A percentile compares a stretch with the other conserved stretches of the same genome.
Evolutionary conservation across 768 basidiomycete species (phyloP).

Genomic region (Chalciporus sphaerocephalus): DNA sequence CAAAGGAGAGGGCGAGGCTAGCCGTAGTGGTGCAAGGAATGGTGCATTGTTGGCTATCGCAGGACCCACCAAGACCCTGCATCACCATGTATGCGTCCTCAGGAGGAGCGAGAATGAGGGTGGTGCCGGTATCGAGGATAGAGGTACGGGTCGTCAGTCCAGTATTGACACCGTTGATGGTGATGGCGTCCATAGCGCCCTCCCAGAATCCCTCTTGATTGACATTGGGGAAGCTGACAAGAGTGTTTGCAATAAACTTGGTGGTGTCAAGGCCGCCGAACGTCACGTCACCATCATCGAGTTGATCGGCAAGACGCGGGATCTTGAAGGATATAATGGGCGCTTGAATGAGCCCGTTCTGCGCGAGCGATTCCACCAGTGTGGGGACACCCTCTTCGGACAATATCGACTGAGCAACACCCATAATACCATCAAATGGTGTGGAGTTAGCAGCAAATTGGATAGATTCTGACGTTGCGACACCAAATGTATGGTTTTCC

Average conservation of each 20-base stretch:
- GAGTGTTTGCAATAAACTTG: constrained; percentile 60
- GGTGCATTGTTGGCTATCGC: constrained; percentile 48
- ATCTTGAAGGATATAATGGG: constrained; percentile 81
- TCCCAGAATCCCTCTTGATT: constrained; percentile 79
- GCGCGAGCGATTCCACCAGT: constrained; percentile 66
- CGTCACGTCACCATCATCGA: constrained; percentile 71
- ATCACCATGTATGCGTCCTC: constrained; percentile 56
- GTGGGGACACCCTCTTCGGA: constrained; percentile 64
- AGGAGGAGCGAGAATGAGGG: constrained; percentile 38
- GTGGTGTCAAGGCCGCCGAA: constrained; percentile 71
- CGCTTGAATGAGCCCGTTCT: constrained; percentile 49
- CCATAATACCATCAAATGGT: constrained; percentile 74
- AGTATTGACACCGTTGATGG: constrained; percentile 51
- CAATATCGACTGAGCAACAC: constrained; percentile 64
- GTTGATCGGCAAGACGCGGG: constrained; percentile 61
- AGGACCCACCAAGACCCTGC: constrained; percentile 51
- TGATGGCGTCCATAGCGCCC: constrained; percentile 53
- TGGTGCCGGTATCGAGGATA: constrained; percentile 55
- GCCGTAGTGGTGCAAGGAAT: constrained; percentile 62
- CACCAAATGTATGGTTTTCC: constrained; percentile 61
- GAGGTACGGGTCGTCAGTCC: constrained; percentile 61
- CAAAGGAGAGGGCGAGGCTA: constrained; percentile 53
- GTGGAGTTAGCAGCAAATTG: constrained; percentile 52
- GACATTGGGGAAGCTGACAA: constrained; percentile 60
- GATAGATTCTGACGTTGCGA: constrained; percentile 51